Evolutionary conservation across 306 rosid species (phyloP).

Genomic region (Vigna trinervia): DNA sequence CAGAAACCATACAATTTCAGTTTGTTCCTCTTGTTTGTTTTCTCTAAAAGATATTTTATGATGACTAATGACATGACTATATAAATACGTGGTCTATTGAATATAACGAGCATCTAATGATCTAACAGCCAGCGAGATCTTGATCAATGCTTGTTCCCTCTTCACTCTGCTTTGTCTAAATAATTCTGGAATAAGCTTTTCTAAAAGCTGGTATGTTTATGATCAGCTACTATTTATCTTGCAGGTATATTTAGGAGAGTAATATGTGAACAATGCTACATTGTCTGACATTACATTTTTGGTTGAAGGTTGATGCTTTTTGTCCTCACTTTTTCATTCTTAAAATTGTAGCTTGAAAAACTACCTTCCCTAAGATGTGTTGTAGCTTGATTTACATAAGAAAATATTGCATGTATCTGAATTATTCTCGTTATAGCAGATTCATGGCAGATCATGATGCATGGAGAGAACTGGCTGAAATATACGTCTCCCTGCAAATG

Average conservation of each 20-base stretch:
- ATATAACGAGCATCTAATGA: slow-evolving; percentile 2
- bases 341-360: slow-evolving; percentile 9
- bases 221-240: slow-evolving; percentile 43
- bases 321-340: slow-evolving; percentile 33
- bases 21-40: too few species aligned
- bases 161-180: slow-evolving; percentile 22
- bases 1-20: too few species aligned
- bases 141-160: slow-evolving; percentile 34
- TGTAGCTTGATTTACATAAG: slow-evolving; percentile 22
- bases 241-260: slow-evolving; percentile 97
- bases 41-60: slow-evolving; percentile 9
- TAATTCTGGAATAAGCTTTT: neutral
- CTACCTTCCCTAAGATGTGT: slow-evolving; percentile 7
- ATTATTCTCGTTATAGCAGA: slow-evolving; percentile 59
- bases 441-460: slow-evolving; percentile 99
- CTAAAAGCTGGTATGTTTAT: slow-evolving; percentile 34
- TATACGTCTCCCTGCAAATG: slow-evolving; percentile 89
- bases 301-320: slow-evolving; percentile 79
- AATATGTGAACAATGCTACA: slow-evolving; percentile 82
- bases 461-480: slow-evolving; percentile 98
- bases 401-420: slow-evolving; percentile 31
- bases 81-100: neutral
- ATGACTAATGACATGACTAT: neutral
- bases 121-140: slow-evolving; percentile 2
- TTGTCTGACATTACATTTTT: slow-evolving; percentile 91